phyloP scores from a whole-genome alignment of 352 stramenopile species.

The Globisporangium iwayamae region DNA sequence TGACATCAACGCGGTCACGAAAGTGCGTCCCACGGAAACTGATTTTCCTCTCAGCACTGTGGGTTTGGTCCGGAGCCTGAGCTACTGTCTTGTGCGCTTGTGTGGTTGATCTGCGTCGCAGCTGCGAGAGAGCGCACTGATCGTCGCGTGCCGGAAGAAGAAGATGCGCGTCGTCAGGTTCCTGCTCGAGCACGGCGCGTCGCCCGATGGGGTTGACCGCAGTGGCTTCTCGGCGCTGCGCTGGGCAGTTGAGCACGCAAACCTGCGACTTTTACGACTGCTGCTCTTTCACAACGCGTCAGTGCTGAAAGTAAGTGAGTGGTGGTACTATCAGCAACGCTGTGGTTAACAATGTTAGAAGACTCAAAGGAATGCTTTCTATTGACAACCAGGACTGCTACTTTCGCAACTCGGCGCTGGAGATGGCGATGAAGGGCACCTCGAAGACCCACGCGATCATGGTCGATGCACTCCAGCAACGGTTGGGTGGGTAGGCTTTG shows the following conservation, averaged over 20 bases:
- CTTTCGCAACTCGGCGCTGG: slow-evolving; percentile 41
- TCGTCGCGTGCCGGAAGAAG: slow-evolving; percentile 51
- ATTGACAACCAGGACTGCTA: slow-evolving; percentile 29
- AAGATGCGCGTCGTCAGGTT: slow-evolving; percentile 27
- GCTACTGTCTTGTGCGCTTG: not conserved
- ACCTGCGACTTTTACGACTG: slow-evolving; percentile 32
- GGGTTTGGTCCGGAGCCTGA: too few species aligned
- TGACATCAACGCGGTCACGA: slow-evolving; percentile 50
- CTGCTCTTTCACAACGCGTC: slow-evolving; percentile 40
- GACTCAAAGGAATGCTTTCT: not conserved
- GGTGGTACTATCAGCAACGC: not conserved
- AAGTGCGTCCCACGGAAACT: slow-evolving; percentile 17
- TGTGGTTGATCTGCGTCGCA: slow-evolving; percentile 7
- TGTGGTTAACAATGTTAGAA: not conserved
- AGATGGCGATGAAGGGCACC: slow-evolving; percentile 32
- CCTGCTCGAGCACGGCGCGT: slow-evolving; percentile 39
- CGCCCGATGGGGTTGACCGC: slow-evolving; percentile 36
- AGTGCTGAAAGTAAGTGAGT: slow-evolving; percentile 24
- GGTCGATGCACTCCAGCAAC: slow-evolving; percentile 34
- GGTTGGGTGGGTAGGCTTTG: slow-evolving; percentile 33
- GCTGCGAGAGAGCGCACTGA: slow-evolving; percentile 48
- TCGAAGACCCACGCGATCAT: slow-evolving; percentile 36
- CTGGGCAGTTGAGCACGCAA: slow-evolving; percentile 39
- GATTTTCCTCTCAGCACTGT: not conserved
- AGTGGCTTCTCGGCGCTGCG: slow-evolving; percentile 46